Percentiles rank a stretch among this genome's conserved stretches.
Conservation (phyloP, 345 rosid genomes). For the Lumnitzera littorea region DNA sequence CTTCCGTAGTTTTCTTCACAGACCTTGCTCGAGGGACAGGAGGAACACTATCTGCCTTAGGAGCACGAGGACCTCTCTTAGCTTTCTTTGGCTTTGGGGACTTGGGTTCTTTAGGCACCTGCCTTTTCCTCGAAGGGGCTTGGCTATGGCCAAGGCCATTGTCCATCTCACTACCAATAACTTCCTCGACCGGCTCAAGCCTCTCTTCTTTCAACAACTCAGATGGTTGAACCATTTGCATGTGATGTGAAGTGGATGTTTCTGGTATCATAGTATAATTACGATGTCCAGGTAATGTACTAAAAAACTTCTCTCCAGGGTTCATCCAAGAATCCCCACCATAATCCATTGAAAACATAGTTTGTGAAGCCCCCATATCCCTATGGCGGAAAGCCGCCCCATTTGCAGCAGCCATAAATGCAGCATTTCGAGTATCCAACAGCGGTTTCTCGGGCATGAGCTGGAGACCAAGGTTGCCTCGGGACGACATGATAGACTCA, state of each 20-base stretch:
- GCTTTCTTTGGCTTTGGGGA: slow-evolving; percentile 18
- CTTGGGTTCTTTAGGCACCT: slow-evolving; percentile 14
- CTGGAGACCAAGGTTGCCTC: slow-evolving; percentile 22
- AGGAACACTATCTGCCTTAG: slow-evolving; percentile 11
- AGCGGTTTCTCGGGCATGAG: slow-evolving; percentile 19
- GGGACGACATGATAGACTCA: slow-evolving; percentile 14
- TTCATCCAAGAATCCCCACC: slow-evolving; percentile 17
- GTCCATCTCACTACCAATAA: slow-evolving; percentile 8
- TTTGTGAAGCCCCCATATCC: slow-evolving; percentile 9
- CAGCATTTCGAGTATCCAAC: slow-evolving; percentile 12
- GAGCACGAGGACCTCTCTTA: slow-evolving; percentile 17
- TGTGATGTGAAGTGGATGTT: slow-evolving; percentile 7
- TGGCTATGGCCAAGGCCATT: background rate
- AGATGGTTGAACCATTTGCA: slow-evolving; percentile 17
- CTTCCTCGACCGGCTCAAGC: slow-evolving; percentile 9
- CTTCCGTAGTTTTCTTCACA: slow-evolving; percentile 15
- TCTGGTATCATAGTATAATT: slow-evolving; percentile 14
- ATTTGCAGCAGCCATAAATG: slow-evolving; percentile 9
- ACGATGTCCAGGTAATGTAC: slow-evolving; percentile 7
- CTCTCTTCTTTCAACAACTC: slow-evolving; percentile 14
- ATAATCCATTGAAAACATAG: slow-evolving; percentile 14
- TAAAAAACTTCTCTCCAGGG: slow-evolving; percentile 20
- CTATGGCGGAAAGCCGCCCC: slow-evolving; percentile 11
- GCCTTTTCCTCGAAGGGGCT: slow-evolving; percentile 21
- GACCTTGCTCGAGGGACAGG: slow-evolving; percentile 15